Evolutionary conservation across 495 filamentous ascomycete species (phyloP), one percentile per base, ranked within the genome.

Genomic region (Massariosphaeria phaeospora): DNA sequence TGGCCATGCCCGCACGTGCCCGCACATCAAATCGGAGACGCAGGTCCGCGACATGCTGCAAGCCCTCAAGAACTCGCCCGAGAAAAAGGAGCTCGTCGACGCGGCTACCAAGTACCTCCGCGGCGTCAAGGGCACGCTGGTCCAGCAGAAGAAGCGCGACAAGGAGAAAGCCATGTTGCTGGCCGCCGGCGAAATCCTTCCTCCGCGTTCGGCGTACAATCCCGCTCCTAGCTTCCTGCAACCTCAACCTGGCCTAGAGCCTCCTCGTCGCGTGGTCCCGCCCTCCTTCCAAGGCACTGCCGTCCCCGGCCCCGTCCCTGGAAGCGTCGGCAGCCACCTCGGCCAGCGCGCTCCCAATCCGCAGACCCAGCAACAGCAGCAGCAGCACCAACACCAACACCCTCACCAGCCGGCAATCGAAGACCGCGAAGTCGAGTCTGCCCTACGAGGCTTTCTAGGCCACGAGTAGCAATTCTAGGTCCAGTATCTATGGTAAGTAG

Each of bases 41-140:
- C 82, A 86, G 46, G 70, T 88, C 8, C 61, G 66, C 20, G 62
- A 67, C 3, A 84, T 89, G 82, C 50, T 86, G 7, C 72, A 77
- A 15, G 76, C 81, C 0, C 59, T 89, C 11, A 76, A 76, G 52
- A 46, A 70, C 17, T 84, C 79, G 51, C 72, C 69, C 0, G 85
- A 89, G 65, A 65, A 73, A 15, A 66, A 61, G 11, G 69, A 77
- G 35, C 60, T 81, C n/a, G 69, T 83, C 7, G 68, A 71, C 3
- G 39, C 61, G 7, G 83, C 83, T 1, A 76, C 70, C 48, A 73
- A 70, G 24, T 85, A 86, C 63, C 58, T 86, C 11, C 57, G 63
- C 4, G 80, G 79, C 10, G 67, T 84, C 17, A 76, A 80, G 36
- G 75, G 76, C 7, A 66, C 70, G 36, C 57, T 82, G n/a, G 73